These are phyloP conservation scores for Globisporangium middletonii DNA, from an alignment of 352 stramenopile genomes.

Conservation along the genomic window DNA sequence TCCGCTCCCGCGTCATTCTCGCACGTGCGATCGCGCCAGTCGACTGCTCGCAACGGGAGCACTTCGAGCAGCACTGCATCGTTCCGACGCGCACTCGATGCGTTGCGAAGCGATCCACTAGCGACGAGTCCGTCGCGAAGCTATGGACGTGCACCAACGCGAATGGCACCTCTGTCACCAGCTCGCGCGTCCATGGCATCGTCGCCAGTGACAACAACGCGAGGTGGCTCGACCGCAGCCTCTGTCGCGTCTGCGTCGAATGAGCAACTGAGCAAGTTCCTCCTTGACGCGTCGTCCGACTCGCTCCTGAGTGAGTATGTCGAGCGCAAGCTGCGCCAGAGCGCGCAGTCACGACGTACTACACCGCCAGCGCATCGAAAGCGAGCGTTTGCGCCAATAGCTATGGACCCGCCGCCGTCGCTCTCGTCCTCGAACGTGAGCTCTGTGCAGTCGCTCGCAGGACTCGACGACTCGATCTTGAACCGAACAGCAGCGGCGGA, in stretches of 20 bases:
- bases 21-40: not conserved
- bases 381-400: slow-evolving; percentile 6
- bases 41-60: slow-evolving; percentile 1
- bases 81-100: slow-evolving; percentile 44
- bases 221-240: slow-evolving; percentile 4
- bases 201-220: not conserved
- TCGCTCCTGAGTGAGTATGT: slow-evolving; percentile 55
- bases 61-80: slow-evolving; percentile 16
- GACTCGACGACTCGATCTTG: slow-evolving; percentile 29
- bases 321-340: slow-evolving; percentile 50
- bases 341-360: not conserved
- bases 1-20: not conserved
- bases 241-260: slow-evolving; percentile 13
- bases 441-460: slow-evolving; percentile 18
- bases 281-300: slow-evolving; percentile 49
- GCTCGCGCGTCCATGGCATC: not conserved
- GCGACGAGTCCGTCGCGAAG: not conserved
- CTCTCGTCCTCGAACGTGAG: slow-evolving; percentile 25
- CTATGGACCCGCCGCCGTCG: slow-evolving; percentile 39
- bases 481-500: slow-evolving; percentile 4
- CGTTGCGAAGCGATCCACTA: slow-evolving; percentile 33
- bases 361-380: not conserved
- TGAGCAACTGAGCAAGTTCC: slow-evolving; percentile 32
- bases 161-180: not conserved
- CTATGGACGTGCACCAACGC: not conserved